Evolutionary conservation across 495 filamentous ascomycete genomes (phyloP).

Genomic region (Evernia prunastri): DNA sequence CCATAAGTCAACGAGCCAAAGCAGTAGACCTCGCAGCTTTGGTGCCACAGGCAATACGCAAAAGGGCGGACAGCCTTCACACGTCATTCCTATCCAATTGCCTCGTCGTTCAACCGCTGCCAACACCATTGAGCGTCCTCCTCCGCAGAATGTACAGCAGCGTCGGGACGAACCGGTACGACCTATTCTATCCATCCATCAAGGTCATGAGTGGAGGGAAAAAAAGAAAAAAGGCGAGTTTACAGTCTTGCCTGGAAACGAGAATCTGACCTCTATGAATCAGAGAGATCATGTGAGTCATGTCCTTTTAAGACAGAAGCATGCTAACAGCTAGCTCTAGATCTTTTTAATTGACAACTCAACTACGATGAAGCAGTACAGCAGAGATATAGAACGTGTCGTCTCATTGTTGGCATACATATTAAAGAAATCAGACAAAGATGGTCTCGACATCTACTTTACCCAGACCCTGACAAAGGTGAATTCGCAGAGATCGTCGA

Average conservation of each 20-base stretch:
- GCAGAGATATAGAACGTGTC: conserved; percentile 23
- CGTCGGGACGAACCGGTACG: conserved; percentile 29
- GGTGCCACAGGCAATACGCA: background rate
- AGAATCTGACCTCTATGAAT: conserved; percentile 10
- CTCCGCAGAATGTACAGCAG: conserved; percentile 23
- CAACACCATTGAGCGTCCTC: conserved; percentile 7
- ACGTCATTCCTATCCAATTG: background rate
- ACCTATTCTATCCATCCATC: conserved; percentile 33
- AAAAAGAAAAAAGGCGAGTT: conserved; percentile 1
- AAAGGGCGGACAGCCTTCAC: background rate
- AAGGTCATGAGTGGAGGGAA: background rate
- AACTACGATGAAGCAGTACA: conserved; percentile 30
- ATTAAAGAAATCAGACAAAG: conserved; percentile 29
- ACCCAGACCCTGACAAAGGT: conserved; percentile 17
- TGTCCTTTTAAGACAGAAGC: background rate
- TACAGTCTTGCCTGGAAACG: conserved; percentile 15
- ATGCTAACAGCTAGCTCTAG: conserved; percentile 20
- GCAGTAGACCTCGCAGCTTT: background rate
- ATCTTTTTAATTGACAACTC: conserved; percentile 41
- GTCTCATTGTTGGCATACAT: conserved; percentile 32
- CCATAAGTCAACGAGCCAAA: background rate
- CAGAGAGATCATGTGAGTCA: conserved; percentile 24
- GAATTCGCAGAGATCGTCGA: background rate
- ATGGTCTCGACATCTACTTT: conserved; percentile 36
- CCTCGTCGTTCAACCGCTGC: background rate